phyloP scores from a whole-genome alignment of 306 rosid genomes.

The Parietaria judaica region DNA sequence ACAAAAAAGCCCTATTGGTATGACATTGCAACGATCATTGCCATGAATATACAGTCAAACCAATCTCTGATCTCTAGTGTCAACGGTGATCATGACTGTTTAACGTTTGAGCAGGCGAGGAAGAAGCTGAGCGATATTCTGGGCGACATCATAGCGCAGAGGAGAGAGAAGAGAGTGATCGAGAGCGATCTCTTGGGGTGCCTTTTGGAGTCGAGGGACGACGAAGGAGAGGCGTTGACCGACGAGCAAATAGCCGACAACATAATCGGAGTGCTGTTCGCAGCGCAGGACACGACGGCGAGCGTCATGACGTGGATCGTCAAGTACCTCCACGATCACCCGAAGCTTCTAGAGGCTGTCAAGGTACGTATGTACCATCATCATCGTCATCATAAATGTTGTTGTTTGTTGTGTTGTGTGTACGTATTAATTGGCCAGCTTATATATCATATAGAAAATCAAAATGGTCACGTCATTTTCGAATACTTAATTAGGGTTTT shows the following conservation, averaged over 20 bases:
- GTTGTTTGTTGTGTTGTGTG: not conserved
- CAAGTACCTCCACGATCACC: conserved; percentile 69
- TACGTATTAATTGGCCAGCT: not conserved
- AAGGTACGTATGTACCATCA: conserved; percentile 35
- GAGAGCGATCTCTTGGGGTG: conserved; percentile 60
- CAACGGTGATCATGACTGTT: not conserved
- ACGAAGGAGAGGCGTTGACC: conserved; percentile 39
- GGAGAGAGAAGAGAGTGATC: conserved; percentile 44
- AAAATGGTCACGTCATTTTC: too few species aligned
- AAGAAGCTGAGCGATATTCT: conserved; percentile 47
- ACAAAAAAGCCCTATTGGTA: conserved; percentile 62
- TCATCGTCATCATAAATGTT: not conserved
- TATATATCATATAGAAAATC: too few species aligned
- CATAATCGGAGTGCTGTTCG: conserved; percentile 83
- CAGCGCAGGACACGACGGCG: conserved; percentile 95
- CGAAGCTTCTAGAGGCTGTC: conserved; percentile 65
- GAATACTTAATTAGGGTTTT: not conserved
- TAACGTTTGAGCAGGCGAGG: conserved; percentile 47
- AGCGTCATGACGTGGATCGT: conserved; percentile 85
- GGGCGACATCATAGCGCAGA: conserved; percentile 49
- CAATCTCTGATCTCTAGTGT: too few species aligned
- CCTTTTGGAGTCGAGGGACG: conserved; percentile 50
- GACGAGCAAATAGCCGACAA: conserved; percentile 78
- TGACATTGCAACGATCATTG: not conserved
- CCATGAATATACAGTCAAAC: too few species aligned